Evolutionary conservation across 495 filamentous ascomycete species (phyloP).

Genomic region (Aspergillus steynii): DNA sequence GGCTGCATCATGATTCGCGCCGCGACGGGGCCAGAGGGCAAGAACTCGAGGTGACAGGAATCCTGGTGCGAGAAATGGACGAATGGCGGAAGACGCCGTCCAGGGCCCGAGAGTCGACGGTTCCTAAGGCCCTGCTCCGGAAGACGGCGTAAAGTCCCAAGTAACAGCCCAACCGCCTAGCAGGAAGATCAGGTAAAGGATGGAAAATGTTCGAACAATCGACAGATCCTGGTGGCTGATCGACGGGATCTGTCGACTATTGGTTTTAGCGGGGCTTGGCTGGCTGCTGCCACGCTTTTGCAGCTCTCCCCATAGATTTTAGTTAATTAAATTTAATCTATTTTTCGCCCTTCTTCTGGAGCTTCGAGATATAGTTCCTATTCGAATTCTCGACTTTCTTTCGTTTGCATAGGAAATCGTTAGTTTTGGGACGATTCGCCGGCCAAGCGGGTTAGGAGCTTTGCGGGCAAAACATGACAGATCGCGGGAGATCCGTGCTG

Average conservation of each 20-base stretch:
- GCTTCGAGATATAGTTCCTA: background rate
- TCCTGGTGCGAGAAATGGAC: background rate
- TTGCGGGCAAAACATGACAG: slow-evolving; percentile 17
- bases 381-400: background rate
- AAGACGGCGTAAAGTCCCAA: background rate
- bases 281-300: slow-evolving; percentile 34
- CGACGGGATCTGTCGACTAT: slow-evolving; percentile 51
- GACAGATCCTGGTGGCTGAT: slow-evolving; percentile 41
- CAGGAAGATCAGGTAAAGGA: slow-evolving; percentile 11
- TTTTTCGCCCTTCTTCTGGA: background rate
- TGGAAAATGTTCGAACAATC: slow-evolving; percentile 20
- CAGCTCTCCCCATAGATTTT: slow-evolving; percentile 11
- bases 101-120: background rate
- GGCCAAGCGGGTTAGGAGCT: background rate
- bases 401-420: background rate
- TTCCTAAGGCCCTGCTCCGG: background rate
- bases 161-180: background rate
- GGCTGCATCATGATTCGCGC: slow-evolving; percentile 21
- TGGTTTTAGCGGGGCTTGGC: slow-evolving; percentile 47
- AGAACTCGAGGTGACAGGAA: slow-evolving; percentile 7
- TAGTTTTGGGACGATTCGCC: background rate
- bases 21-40: background rate
- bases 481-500: slow-evolving; percentile 13
- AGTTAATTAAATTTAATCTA: slow-evolving; percentile 9
- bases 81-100: slow-evolving; percentile 8